Conservation (phyloP, 371 early-diverging fungal genomes). For the Mortierella sp. region DNA sequence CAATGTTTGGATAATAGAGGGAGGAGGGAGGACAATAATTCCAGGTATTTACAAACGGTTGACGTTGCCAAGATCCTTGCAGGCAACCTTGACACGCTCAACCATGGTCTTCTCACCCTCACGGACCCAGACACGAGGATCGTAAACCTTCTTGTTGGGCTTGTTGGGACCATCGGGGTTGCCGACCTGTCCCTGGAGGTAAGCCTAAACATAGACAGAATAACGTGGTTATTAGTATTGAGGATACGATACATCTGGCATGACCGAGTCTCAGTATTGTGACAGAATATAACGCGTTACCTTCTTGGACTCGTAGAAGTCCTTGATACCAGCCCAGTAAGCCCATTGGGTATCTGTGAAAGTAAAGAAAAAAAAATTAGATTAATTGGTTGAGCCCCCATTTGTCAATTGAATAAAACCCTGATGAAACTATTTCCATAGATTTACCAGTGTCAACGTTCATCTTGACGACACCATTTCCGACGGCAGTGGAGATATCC, state of each 20-base stretch:
- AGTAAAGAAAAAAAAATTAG: constrained; percentile 2
- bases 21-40: background rate
- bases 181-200: constrained; percentile 91
- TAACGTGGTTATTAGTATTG: background rate
- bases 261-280: background rate
- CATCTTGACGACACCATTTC: constrained; percentile 93
- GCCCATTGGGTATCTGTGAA: constrained; percentile 60
- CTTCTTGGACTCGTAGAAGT: constrained; percentile 59
- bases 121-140: constrained; percentile 91
- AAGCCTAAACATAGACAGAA: constrained; percentile 57
- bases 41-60: constrained; percentile 70
- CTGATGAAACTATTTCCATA: background rate
- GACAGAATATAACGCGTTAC: constrained; percentile 11
- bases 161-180: constrained; percentile 92
- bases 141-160: constrained; percentile 96
- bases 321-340: constrained; percentile 59
- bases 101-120: constrained; percentile 89
- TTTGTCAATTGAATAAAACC: background rate
- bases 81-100: constrained; percentile 83
- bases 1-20: background rate
- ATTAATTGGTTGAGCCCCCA: background rate
- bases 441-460: constrained; percentile 88
- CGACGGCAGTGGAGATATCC: constrained; percentile 87
- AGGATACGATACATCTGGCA: too few species aligned
- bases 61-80: constrained; percentile 82